Base-by-base conservation (phyloP, 306 rosid species). In the Pyrus bretschneideri region DNA sequence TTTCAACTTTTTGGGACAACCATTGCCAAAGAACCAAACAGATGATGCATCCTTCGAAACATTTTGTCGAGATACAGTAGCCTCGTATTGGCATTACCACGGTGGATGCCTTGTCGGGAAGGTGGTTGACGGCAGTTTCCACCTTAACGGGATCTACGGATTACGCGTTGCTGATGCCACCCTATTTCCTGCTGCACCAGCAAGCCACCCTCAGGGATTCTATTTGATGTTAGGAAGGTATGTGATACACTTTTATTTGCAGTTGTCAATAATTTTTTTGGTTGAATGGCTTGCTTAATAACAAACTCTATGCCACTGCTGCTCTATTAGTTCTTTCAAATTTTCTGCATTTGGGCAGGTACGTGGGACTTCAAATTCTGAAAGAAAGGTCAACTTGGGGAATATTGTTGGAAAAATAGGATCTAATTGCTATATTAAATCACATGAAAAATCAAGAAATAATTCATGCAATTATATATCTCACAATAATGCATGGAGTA, bases 21-120 rank as follows among this genome's bases (percentile, higher is more conserved):
- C 76, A n/a, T 57, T 74, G 10, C 76, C 83, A 9, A 11, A 5
- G 18, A 61, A 80, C 51, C 68, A 67, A 27, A 18, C 29, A 0
- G 63, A 79, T 46, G 31, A 79, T n/a, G 35, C 69, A 7, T 44
- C 78, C 9, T 51, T 79, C 3, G 74, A 30, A 35, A 27, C 17
- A 5, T 73, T 72, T 14, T 84, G 84, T 21, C 60, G 27, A 9
- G 30, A n/a, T 14, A 52, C 77, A 10, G 44, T 63, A 11, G 57
- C 80, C 1, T 40, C 77, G 1, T 63, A n/a, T 25, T 76, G 84
- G 81, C 84, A 76, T 71, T 81, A 70, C 35, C 84, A 81, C 42
- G 80, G 74, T 1, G 80, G 80, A 52, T 76, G 77, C 54, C 33
- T 75, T 9, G 72, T 74, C 2, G 71, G 83, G 15, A 67, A 80